Percentiles rank a stretch among this genome's conserved stretches.
Evolutionary conservation across 177 flowering plant species (phyloP).

Genomic region (Vitis hybrid): DNA sequence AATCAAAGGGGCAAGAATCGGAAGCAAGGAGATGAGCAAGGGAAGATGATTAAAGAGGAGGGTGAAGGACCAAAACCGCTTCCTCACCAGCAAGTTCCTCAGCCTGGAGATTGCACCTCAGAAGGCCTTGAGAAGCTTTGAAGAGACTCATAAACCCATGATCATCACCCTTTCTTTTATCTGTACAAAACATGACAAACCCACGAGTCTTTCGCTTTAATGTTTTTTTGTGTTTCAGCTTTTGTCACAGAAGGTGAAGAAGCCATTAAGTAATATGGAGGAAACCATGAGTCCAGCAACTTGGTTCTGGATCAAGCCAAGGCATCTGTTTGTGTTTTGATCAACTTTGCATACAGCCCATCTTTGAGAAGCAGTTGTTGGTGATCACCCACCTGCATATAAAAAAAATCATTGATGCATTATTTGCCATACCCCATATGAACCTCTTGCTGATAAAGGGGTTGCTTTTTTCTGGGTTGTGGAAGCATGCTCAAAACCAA

Average conservation of each 20-base stretch:
- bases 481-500: too few species aligned
- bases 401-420: neutral
- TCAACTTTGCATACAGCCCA: conserved; percentile 33
- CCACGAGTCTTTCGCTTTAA: too few species aligned
- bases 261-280: too few species aligned
- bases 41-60: neutral
- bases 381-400: conserved; percentile 35
- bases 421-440: neutral
- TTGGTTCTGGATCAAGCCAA: conserved; percentile 9
- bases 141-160: neutral
- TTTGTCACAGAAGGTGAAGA: too few species aligned
- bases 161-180: too few species aligned
- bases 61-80: conserved; percentile 10
- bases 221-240: too few species aligned
- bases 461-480: too few species aligned
- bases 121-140: conserved; percentile 22
- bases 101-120: conserved; percentile 21
- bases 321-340: conserved; percentile 18
- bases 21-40: neutral
- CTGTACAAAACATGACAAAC: too few species aligned
- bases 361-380: conserved; percentile 25
- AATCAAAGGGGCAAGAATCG: neutral
- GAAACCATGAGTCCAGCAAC: too few species aligned
- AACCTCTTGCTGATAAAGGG: too few species aligned
- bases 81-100: conserved; percentile 29